Evolutionary conservation across 345 rosid species (phyloP).

Genomic region (Stellera chamaejasme): DNA sequence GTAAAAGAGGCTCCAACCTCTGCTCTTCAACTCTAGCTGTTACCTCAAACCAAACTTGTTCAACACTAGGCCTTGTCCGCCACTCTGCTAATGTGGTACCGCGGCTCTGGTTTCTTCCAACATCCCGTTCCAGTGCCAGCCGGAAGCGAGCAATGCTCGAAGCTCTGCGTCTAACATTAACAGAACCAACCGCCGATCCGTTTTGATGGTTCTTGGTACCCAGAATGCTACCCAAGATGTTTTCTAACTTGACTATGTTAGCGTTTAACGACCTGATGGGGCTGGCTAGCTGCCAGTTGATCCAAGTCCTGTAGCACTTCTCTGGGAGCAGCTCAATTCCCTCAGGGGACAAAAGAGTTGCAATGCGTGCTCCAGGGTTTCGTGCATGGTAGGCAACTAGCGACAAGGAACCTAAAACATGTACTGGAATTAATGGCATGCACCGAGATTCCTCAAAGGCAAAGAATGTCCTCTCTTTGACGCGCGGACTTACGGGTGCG

Average conservation of each 20-base stretch:
- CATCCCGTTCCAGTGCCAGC: constrained; percentile 49
- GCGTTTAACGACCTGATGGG: constrained; percentile 31
- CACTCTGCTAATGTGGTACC: constrained; percentile 31
- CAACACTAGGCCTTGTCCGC: constrained; percentile 57
- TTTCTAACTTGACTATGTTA: constrained; percentile 38
- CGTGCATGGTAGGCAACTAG: constrained; percentile 38
- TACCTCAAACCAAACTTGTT: constrained; percentile 61
- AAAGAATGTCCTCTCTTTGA: constrained; percentile 19
- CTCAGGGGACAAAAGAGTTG: constrained; percentile 28
- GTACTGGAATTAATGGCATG: constrained; percentile 40
- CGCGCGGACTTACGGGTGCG: constrained; percentile 19
- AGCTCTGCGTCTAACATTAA: constrained; percentile 38
- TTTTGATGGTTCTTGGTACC: constrained; percentile 25
- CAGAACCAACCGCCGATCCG: constrained; percentile 23
- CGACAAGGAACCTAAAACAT: constrained; percentile 50
- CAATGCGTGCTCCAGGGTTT: constrained; percentile 32
- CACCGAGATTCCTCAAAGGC: constrained; percentile 26
- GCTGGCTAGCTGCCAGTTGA: constrained; percentile 20
- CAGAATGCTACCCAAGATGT: constrained; percentile 27
- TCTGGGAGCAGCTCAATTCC: constrained; percentile 50
- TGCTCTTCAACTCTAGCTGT: constrained; percentile 46
- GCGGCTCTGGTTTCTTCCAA: constrained; percentile 30
- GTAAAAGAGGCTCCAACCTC: constrained; percentile 34
- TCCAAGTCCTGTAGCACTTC: constrained; percentile 40
- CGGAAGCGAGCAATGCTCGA: constrained; percentile 40